These are phyloP conservation scores for Penicillium nordicum DNA, from an alignment of 2,329 filamentous ascomycete genomes.

Conservation along the genomic window DNA sequence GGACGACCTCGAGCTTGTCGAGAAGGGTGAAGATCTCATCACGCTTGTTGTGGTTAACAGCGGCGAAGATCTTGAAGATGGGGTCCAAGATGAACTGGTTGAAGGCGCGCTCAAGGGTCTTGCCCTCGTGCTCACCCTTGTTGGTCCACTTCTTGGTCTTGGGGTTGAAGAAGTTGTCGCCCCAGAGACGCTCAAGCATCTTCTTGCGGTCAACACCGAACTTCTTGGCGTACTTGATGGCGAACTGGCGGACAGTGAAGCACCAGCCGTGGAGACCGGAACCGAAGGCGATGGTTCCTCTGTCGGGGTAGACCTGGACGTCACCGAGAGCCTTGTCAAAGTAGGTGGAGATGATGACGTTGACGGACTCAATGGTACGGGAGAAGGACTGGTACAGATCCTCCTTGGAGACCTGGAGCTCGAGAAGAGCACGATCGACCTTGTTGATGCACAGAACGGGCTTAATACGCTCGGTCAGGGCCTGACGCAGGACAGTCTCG, in stretches of 20 bases:
- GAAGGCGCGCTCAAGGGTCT: conserved; percentile 95
- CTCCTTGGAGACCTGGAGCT: conserved; percentile 98
- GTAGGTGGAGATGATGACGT: conserved; percentile 99
- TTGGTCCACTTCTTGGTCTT: conserved; percentile 99
- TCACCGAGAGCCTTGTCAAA: conserved; percentile 95
- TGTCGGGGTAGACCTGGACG: conserved; percentile 96
- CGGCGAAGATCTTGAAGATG: conserved; percentile 98
- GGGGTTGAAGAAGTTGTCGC: conserved; percentile 99
- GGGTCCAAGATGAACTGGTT: conserved; percentile 99
- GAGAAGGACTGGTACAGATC: conserved; percentile 99
- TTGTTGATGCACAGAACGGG: conserved; percentile 99
- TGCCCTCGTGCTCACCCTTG: conserved; percentile 75
- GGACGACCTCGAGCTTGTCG: conserved; percentile 94
- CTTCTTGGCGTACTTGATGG: conserved; percentile 95
- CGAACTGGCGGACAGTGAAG: conserved; percentile 98
- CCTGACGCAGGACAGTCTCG: conserved; percentile 98
- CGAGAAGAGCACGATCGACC: conserved; percentile 98
- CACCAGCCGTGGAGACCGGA: conserved; percentile 99
- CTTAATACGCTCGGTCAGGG: conserved; percentile 99
- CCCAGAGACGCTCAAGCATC: conserved; percentile 99
- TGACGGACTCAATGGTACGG: conserved; percentile 98
- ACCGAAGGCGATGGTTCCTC: conserved; percentile 97
- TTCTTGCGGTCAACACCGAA: conserved; percentile 99
- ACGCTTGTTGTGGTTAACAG: conserved; percentile 98
- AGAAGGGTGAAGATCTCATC: conserved; percentile 81